Percentiles rank a stretch among this genome's conserved stretches.
These are phyloP conservation scores for Botrytis galanthina DNA, from an alignment of 2,329 filamentous ascomycete species.

Conservation along the genomic window DNA sequence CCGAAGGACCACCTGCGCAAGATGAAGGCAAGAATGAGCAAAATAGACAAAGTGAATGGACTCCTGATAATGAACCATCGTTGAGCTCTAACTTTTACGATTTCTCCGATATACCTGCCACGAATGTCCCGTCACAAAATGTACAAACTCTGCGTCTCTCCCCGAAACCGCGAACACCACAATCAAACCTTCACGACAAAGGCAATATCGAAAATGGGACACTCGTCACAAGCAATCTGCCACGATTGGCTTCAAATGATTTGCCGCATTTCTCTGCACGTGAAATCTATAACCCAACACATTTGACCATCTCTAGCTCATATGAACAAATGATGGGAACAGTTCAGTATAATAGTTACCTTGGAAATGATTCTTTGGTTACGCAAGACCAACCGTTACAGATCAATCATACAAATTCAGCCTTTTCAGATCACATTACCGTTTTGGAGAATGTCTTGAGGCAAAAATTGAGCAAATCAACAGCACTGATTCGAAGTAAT, in stretches of 20 bases:
- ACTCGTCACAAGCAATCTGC: neutral
- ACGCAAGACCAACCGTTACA: neutral
- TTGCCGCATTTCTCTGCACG: neutral
- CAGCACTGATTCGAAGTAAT: neutral
- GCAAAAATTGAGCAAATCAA: neutral
- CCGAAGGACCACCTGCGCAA: neutral
- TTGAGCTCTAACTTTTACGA: neutral
- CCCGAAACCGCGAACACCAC: neutral
- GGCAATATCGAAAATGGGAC: neutral
- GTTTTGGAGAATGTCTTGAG: slow-evolving; percentile 11
- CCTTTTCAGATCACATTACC: slow-evolving; percentile 16
- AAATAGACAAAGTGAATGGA: slow-evolving; percentile 3
- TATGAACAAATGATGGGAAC: slow-evolving; percentile 17
- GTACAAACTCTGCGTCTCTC: slow-evolving; percentile 4
- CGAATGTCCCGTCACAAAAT: neutral
- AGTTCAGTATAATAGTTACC: slow-evolving; percentile 8
- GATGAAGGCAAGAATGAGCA: neutral
- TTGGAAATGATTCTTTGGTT: neutral
- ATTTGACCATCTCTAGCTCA: neutral
- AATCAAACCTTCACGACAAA: neutral
- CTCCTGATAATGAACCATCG: neutral
- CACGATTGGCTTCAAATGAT: slow-evolving; percentile 8
- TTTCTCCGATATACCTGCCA: slow-evolving; percentile 2
- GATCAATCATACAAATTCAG: slow-evolving; percentile 1
- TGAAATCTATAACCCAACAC: neutral